phyloP scores from a whole-genome alignment of 148 eudicot genomes.

The Gaultheria prostrata region DNA sequence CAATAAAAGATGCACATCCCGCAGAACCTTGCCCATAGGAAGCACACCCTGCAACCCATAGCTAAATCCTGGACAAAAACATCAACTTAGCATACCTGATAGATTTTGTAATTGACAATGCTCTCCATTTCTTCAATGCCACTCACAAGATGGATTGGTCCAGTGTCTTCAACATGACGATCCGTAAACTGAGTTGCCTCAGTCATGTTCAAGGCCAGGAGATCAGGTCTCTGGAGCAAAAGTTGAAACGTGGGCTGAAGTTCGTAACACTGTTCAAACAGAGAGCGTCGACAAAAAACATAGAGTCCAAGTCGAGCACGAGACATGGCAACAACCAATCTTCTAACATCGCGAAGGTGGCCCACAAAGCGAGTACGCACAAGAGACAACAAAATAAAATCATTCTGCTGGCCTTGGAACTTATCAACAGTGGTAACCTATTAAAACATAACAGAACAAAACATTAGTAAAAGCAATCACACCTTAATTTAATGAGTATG shows the following conservation, averaged over 20 bases:
- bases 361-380: constrained; percentile 97
- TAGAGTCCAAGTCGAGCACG: constrained; percentile 97
- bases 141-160: constrained; percentile 56
- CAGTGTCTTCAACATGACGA: constrained; percentile 75
- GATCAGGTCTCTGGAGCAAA: constrained; percentile 81
- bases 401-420: constrained; percentile 99
- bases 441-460: not conserved
- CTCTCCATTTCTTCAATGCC: constrained; percentile 74
- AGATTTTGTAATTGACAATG: constrained; percentile 67
- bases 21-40: not conserved
- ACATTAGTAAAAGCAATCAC: constrained; percentile 2
- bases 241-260: constrained; percentile 85
- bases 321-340: constrained; percentile 96
- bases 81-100: constrained; percentile 34
- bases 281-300: constrained; percentile 88
- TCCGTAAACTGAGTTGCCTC: constrained; percentile 57
- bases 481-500: not conserved
- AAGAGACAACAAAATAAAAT: constrained; percentile 79
- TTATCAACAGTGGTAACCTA: constrained; percentile 96
- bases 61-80: not conserved
- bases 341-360: constrained; percentile 97
- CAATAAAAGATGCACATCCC: not conserved
- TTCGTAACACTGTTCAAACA: constrained; percentile 93
- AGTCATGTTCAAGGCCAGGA: constrained; percentile 62
- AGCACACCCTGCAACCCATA: not conserved